A percentile compares a stretch with the other conserved stretches of the same genome.
phyloP scores from a whole-genome alignment of 106 monocot species.

The Allium sativum region DNA sequence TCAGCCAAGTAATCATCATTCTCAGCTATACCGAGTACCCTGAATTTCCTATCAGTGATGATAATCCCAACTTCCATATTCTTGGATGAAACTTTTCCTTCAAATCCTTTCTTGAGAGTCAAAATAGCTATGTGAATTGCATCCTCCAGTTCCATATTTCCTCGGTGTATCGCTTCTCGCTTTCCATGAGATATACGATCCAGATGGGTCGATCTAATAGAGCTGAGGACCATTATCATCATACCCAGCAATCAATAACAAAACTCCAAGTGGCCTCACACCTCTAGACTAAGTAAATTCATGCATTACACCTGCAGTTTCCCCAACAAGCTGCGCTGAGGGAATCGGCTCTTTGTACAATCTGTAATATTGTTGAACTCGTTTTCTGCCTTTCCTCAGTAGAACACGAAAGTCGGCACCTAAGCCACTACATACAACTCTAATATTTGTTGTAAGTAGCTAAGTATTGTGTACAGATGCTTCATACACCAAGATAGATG shows the following conservation, averaged over 20 bases:
- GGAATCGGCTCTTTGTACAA: constrained; percentile 46
- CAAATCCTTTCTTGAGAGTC: too few species aligned
- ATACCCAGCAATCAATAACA: constrained; percentile 86
- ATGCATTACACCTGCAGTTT: constrained; percentile 98
- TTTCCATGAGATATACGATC: neutral
- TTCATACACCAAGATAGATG: constrained; percentile 88
- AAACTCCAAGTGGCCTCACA: constrained; percentile 97
- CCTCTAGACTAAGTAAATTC: constrained; percentile 99
- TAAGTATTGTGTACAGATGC: constrained; percentile 94
- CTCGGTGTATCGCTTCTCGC: too few species aligned
- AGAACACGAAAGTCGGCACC: constrained; percentile 4
- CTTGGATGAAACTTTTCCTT: too few species aligned
- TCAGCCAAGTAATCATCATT: too few species aligned
- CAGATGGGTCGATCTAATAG: too few species aligned
- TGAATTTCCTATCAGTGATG: too few species aligned
- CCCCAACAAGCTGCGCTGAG: constrained; percentile 92
- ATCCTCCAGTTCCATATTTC: too few species aligned
- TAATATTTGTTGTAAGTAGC: constrained; percentile 82
- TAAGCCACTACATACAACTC: constrained; percentile 42
- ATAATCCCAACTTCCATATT: too few species aligned
- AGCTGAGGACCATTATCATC: constrained; percentile 94
- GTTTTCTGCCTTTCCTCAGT: constrained; percentile 5
- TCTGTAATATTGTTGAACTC: constrained; percentile 5
- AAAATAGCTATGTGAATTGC: too few species aligned
- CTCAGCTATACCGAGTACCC: too few species aligned